A percentile compares a stretch with the other conserved stretches of the same genome.
These are phyloP conservation scores for Ostreobium quekettii DNA, from an alignment of 139 green algal species.

Conservation along the genomic window DNA sequence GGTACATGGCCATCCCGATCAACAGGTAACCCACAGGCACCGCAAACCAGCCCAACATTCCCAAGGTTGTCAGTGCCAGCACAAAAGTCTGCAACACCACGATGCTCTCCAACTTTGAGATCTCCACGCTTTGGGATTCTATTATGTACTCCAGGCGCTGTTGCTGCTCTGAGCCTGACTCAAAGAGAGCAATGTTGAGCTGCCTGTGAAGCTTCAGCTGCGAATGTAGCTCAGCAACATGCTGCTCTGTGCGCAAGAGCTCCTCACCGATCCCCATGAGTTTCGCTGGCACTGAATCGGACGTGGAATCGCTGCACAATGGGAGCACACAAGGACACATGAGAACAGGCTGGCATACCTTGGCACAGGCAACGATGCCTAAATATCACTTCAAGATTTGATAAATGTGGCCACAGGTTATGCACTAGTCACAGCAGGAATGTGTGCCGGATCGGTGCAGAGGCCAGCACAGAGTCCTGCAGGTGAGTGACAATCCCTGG, in stretches of 20 bases:
- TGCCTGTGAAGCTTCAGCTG: neutral
- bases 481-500: too few relatives aligned
- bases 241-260: neutral
- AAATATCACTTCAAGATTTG: too few relatives aligned
- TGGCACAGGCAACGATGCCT: too few relatives aligned
- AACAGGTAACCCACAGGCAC: neutral
- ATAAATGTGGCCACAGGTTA: too few relatives aligned
- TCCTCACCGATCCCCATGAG: neutral
- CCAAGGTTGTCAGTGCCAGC: neutral
- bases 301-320: too few relatives aligned
- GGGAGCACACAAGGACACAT: too few relatives aligned
- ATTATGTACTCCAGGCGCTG: neutral
- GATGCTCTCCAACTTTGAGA: neutral
- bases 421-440: too few relatives aligned
- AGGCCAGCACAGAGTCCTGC: too few relatives aligned
- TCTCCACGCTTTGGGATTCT: neutral
- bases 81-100: neutral
- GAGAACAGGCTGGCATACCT: too few relatives aligned
- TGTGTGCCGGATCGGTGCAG: too few relatives aligned
- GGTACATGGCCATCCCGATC: neutral
- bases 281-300: too few relatives aligned
- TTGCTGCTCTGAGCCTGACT: neutral
- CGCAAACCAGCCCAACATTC: too few relatives aligned
- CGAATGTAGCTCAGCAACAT: neutral
- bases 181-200: conserved; percentile 1